Evolutionary conservation across 2,329 filamentous ascomycete genomes (phyloP).

Genomic region (Fusarium duplospermum): DNA sequence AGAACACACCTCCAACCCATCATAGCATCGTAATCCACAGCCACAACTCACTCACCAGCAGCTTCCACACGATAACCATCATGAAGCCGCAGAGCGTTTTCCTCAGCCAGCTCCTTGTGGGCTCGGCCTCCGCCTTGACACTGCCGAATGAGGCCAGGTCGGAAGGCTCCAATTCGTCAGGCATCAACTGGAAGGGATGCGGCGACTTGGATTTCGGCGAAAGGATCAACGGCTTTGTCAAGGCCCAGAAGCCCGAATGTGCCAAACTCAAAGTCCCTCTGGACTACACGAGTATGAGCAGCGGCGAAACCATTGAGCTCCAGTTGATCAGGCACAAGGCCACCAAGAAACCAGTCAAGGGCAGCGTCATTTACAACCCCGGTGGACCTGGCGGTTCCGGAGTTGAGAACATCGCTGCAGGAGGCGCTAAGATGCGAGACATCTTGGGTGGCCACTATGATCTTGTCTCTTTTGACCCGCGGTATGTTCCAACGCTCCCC

Average conservation of each 20-base stretch:
- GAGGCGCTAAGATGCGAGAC: not conserved
- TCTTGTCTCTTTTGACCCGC: conserved; percentile 4
- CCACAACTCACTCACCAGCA: not conserved
- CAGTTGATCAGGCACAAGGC: conserved; percentile 49
- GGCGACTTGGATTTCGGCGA: conserved; percentile 12
- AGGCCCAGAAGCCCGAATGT: conserved; percentile 41
- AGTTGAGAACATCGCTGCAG: conserved; percentile 4
- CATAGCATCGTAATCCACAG: not conserved
- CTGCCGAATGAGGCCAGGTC: not conserved
- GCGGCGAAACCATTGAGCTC: conserved; percentile 45
- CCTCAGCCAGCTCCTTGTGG: not conserved
- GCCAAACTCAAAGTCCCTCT: conserved; percentile 53
- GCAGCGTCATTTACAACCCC: conserved; percentile 55
- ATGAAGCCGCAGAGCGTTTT: conserved; percentile 9
- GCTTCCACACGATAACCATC: not conserved
- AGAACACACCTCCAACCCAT: no score
- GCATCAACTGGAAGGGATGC: conserved; percentile 14
- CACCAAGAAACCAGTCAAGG: conserved; percentile 44
- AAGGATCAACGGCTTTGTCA: not conserved
- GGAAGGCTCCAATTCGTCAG: not conserved
- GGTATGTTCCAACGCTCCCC: conserved; percentile 5
- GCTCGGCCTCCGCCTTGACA: not conserved
- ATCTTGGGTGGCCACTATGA: not conserved
- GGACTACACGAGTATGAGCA: conserved; percentile 50
- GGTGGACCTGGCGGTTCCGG: conserved; percentile 49